Base-by-base conservation (phyloP, 2,329 filamentous ascomycete species). In the Ascochyta fabae region DNA sequence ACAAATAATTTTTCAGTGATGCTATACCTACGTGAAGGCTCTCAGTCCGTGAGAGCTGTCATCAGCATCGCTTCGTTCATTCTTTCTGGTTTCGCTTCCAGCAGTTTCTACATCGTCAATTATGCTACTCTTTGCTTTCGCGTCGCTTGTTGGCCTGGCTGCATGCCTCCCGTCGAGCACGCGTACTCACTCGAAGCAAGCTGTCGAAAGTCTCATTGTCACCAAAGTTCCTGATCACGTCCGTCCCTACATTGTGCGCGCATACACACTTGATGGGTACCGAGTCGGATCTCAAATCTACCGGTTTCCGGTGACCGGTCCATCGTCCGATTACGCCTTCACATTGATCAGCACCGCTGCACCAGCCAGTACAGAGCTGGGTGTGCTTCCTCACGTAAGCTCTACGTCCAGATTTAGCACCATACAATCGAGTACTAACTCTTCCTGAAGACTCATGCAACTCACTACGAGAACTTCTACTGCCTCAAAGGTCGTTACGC, bases 381-480 rank as follows among this genome's bases (percentile, higher is more conserved):
- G 78, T 15, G 77, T 80, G 4, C 69, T 80, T 3, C 78, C 79
- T 1, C 79, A 81, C 58, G 59, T 61, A 38, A 16, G 40, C 34
- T 43, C 16, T 19, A 19, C 6, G 7, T 23, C 12, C 4, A 39
- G 9, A 22, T 12, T 4, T 39, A 13, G 12, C 33, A 12, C 29
- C 26, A 29, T 16, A 16, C 12, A n/a, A 15, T 7, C 24, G 7
- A n/a, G 15, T 13, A 38, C 36, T 48, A 8, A 43, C 19, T n/a
- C 16, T 6, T 8, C 3, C n/a, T 9, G 4, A 35, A 61, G 59
- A 48, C 73, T 34, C 79, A 82, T 57, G 63, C 70, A 44, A 59
- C 33, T 22, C 77, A 80, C 55, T 80, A 80, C 52, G 79, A 81
- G 65, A 81, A 80, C 68, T 81, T 81, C 65, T 81, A 77, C 70